A percentile compares a stretch with the other conserved stretches of the same genome.
These are phyloP conservation scores for Oryza rufipogon DNA, from an alignment of 176 grass and related monocot species.

Conservation along the genomic window DNA sequence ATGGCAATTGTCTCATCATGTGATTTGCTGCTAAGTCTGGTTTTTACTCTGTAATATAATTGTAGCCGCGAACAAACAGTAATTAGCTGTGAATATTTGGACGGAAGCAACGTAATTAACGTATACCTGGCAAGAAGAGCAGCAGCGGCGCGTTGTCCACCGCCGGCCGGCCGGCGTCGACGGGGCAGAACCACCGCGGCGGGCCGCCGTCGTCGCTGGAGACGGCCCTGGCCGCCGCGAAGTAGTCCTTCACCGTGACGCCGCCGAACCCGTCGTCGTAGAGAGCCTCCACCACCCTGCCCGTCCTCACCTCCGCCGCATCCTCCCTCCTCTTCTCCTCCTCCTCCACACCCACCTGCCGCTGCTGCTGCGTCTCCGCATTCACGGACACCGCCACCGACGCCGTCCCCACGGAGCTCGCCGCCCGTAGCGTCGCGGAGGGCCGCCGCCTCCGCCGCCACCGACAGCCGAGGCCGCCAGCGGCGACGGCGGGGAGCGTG, in stretches of 20 bases:
- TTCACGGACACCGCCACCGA: background rate
- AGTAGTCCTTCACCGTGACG: conserved; percentile 76
- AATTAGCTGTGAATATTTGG: background rate
- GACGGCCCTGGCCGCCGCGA: conserved; percentile 64
- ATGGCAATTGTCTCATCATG: background rate
- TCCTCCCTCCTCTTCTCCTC: background rate
- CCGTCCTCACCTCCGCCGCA: background rate
- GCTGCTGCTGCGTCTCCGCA: background rate
- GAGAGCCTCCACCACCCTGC: conserved; percentile 36
- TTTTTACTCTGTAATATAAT: no score
- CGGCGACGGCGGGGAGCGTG: conserved; percentile 20
- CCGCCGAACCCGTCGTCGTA: conserved; percentile 88
- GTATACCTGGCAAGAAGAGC: conserved; percentile 90
- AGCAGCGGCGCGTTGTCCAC: conserved; percentile 69
- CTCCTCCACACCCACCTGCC: background rate
- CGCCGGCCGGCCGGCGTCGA: conserved; percentile 55
- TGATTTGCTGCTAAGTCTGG: background rate
- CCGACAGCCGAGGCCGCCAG: background rate
- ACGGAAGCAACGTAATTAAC: background rate
- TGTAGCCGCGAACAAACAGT: no score
- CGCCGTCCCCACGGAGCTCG: conserved; percentile 25
- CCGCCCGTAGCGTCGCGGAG: background rate
- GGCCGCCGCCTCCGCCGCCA: background rate
- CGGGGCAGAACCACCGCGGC: conserved; percentile 90
- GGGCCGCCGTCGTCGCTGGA: conserved; percentile 66